phyloP scores from a whole-genome alignment of 2,329 filamentous ascomycete species.

The Penicillium sp. region DNA sequence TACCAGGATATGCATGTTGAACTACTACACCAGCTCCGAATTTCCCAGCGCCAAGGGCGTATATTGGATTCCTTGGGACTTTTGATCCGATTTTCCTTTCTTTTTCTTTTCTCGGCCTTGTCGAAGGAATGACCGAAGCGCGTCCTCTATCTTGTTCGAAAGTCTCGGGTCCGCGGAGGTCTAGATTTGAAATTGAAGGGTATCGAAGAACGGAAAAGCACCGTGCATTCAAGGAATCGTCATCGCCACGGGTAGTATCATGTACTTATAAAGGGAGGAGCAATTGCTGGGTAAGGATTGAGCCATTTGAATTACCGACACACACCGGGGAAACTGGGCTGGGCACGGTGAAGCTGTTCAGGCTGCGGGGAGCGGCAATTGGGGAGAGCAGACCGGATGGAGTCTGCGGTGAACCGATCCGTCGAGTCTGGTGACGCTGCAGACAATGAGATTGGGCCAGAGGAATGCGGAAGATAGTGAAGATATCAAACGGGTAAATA shows the following conservation, averaged over 20 bases:
- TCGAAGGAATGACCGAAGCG: not conserved
- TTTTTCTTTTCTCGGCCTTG: not conserved
- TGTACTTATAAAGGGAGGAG: not conserved
- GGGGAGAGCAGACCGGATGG: conserved; percentile 28
- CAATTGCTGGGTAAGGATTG: conserved; percentile 10
- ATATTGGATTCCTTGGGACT: conserved; percentile 5
- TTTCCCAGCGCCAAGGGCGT: conserved; percentile 14
- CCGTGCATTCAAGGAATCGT: not conserved
- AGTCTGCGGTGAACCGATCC: conserved; percentile 38
- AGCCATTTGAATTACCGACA: conserved; percentile 23
- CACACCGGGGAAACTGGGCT: conserved; percentile 26
- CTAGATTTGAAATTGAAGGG: not conserved
- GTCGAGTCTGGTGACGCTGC: conserved; percentile 8
- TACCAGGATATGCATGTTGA: conserved; percentile 52
- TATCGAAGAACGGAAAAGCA: conserved; percentile 1
- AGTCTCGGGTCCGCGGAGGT: not conserved
- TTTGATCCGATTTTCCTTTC: conserved; percentile 8
- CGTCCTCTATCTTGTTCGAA: not conserved
- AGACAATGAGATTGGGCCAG: not conserved
- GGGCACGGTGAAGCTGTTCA: conserved; percentile 34
- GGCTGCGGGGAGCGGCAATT: conserved; percentile 26
- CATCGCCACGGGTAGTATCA: conserved; percentile 6
- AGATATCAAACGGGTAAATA: not conserved
- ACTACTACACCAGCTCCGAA: not conserved
- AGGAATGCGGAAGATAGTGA: not conserved